Evolutionary conservation across 495 filamentous ascomycete species (phyloP), one percentile per base, ranked within the genome.

Genomic region (Monascus purpureus): DNA sequence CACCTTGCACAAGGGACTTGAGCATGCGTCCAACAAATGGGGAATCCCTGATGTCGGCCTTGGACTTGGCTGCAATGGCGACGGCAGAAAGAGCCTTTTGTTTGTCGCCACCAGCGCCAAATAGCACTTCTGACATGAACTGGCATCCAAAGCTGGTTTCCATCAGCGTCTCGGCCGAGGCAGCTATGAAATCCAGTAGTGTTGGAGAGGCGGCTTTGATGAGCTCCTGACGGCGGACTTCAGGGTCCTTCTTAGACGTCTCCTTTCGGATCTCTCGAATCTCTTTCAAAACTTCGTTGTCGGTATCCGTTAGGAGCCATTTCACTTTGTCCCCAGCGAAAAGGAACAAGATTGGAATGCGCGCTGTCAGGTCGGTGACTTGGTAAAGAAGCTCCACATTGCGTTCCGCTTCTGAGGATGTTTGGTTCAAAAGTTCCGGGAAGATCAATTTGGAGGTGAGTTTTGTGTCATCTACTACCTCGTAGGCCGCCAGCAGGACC

Each of bases 381-480:
- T 77, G 55, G 35, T 59, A 61, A 16, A 75, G 40, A 27, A 87
- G 64, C 42, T 80, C 80, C 34, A 76, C 69, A 4, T 62, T 43
- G 9, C 62, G 57, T 27, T 63, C 50, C 42, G 75, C 67, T 35
- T 62, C 70, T 22, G 65, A 52, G 8, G 72, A 52, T 39, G 70
- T 63, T 47, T 80, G 77, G 41, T 74, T 77, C 12, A 93, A 49
- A 4, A 96, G 63, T 53, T 94, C 87, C 0, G 79, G 57, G 41
- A 95, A 77, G 37, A 96, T 75, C 14, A 77, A 65, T 53, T 93
- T 95, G 12, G 79, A 66, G n/a, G 74, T 77, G 35, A 93, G 60
- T 32, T 84, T 80, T 1, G 87, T 95, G 49, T 99, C 92, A 42
- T 99, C 92, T 32, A 93, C 75, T 16, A 92, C 74, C 45, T 95